phyloP scores from a whole-genome alignment of 805 yeast species.

The Saturnispora sekii region DNA sequence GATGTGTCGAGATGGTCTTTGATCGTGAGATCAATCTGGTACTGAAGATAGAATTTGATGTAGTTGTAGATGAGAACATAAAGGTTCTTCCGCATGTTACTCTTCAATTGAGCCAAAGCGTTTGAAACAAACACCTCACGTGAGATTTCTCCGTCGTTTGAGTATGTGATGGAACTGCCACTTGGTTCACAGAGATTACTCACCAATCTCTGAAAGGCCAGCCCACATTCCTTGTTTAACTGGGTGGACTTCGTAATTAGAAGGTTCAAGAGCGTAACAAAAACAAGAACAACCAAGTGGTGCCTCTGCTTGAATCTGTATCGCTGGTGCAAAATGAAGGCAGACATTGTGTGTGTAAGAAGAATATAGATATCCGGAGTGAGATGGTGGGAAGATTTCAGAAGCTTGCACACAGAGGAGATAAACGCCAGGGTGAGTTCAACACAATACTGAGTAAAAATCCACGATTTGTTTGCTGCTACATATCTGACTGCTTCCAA shows the following conservation, averaged over 20 bases:
- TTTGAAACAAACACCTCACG: slow-evolving; percentile 36
- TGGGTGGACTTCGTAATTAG: slow-evolving; percentile 25
- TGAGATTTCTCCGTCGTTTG: slow-evolving; percentile 10
- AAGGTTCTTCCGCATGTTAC: slow-evolving; percentile 52
- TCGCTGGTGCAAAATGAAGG: slow-evolving; percentile 57
- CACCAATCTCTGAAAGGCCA: slow-evolving; percentile 47
- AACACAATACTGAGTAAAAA: slow-evolving; percentile 53
- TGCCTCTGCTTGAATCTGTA: slow-evolving; percentile 62
- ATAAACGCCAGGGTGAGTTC: slow-evolving; percentile 35
- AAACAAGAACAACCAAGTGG: slow-evolving; percentile 46
- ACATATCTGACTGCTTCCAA: slow-evolving; percentile 30
- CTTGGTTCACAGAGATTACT: slow-evolving; percentile 69
- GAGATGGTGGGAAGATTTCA: slow-evolving; percentile 3
- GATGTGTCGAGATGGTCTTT: slow-evolving; percentile 45
- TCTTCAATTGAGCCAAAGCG: slow-evolving; percentile 43
- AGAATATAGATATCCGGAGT: slow-evolving; percentile 21
- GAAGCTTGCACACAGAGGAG: slow-evolving; percentile 8
- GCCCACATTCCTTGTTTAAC: slow-evolving; percentile 29
- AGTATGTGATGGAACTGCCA: slow-evolving; percentile 16
- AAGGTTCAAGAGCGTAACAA: slow-evolving; percentile 42
- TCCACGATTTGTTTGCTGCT: slow-evolving; percentile 44
- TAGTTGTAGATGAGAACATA: slow-evolving; percentile 53
- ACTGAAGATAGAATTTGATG: slow-evolving; percentile 41
- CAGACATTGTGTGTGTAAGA: slow-evolving; percentile 45
- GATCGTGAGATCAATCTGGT: slow-evolving; percentile 36